These are phyloP conservation scores for Phlebiopsis gigantea DNA, from an alignment of 768 basidiomycete genomes.

Conservation along the genomic window DNA sequence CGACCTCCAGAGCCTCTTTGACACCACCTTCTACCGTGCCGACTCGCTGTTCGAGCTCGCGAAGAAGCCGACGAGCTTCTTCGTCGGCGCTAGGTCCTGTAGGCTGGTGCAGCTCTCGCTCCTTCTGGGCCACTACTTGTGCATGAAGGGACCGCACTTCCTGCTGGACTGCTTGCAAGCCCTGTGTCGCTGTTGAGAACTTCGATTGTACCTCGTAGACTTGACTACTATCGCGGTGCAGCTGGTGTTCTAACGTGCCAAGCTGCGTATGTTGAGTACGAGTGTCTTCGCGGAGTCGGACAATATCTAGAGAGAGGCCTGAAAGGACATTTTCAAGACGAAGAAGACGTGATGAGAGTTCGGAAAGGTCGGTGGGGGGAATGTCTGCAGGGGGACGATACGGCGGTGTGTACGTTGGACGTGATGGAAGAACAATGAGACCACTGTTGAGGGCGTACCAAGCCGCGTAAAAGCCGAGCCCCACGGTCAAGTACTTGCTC, in stretches of 20 bases:
- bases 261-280: not conserved
- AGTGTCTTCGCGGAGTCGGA: conserved; percentile 40
- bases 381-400: conserved; percentile 48
- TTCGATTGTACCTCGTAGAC: conserved; percentile 45
- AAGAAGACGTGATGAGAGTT: conserved; percentile 57
- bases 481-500: conserved; percentile 39
- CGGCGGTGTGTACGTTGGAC: conserved; percentile 24
- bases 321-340: conserved; percentile 60
- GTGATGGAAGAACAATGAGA: conserved; percentile 27
- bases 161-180: conserved; percentile 43
- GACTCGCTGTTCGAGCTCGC: conserved; percentile 57
- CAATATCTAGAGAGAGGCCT: conserved; percentile 49
- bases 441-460: conserved; percentile 36
- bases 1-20: conserved; percentile 66
- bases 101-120: conserved; percentile 6
- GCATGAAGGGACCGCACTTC: conserved; percentile 52
- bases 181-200: conserved; percentile 30
- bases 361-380: conserved; percentile 62
- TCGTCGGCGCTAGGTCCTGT: conserved; percentile 37
- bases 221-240: conserved; percentile 41
- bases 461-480: conserved; percentile 36
- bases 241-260: conserved; percentile 42
- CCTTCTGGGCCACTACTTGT: conserved; percentile 29
- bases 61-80: conserved; percentile 50
- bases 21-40: conserved; percentile 56